Conservation (phyloP, 2,329 filamentous ascomycete genomes). For the Ramularia collo-cygni region DNA sequence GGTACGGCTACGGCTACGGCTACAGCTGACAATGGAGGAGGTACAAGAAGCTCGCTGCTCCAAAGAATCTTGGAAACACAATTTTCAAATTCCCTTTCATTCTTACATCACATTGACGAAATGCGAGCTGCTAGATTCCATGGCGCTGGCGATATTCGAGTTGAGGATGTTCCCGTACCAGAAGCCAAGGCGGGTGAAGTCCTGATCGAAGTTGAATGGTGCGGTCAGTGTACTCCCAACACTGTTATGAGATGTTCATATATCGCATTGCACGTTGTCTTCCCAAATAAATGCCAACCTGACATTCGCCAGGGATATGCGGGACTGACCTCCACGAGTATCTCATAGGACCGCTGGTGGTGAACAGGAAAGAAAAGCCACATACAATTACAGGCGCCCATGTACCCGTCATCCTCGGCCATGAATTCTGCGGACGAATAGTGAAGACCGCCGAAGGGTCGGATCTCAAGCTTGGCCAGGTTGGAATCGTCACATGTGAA, state of each 20-base stretch:
- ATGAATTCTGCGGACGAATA: slow-evolving; percentile 22
- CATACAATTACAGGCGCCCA: slow-evolving; percentile 13
- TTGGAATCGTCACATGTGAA: too few relatives aligned
- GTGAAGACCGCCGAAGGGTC: slow-evolving; percentile 8
- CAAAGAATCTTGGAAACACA: too few relatives aligned
- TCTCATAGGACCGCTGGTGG: slow-evolving; percentile 16
- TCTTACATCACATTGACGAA: too few relatives aligned
- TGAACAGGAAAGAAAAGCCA: slow-evolving; percentile 8
- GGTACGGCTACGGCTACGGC: too few relatives aligned
- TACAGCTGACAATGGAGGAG: too few relatives aligned
- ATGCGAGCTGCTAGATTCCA: slow-evolving; percentile 26
- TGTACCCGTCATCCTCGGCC: slow-evolving; percentile 13
- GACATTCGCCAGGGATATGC: slow-evolving; percentile 13
- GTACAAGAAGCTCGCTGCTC: too few relatives aligned
- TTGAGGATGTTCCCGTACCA: slow-evolving; percentile 22
- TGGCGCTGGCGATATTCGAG: slow-evolving; percentile 19
- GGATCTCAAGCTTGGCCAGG: slow-evolving; percentile 12
- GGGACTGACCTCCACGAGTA: slow-evolving; percentile 20
- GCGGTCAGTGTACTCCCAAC: slow-evolving; percentile 4
- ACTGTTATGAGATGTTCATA: too few relatives aligned
- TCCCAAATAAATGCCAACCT: slow-evolving; percentile 19
- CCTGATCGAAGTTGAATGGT: slow-evolving; percentile 20
- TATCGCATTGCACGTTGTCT: too few relatives aligned
- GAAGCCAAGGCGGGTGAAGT: slow-evolving; percentile 16
- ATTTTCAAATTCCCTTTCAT: too few relatives aligned